Evolutionary conservation across 116 monocot species (phyloP).

Genomic region (Papilionanthe hybrid): DNA sequence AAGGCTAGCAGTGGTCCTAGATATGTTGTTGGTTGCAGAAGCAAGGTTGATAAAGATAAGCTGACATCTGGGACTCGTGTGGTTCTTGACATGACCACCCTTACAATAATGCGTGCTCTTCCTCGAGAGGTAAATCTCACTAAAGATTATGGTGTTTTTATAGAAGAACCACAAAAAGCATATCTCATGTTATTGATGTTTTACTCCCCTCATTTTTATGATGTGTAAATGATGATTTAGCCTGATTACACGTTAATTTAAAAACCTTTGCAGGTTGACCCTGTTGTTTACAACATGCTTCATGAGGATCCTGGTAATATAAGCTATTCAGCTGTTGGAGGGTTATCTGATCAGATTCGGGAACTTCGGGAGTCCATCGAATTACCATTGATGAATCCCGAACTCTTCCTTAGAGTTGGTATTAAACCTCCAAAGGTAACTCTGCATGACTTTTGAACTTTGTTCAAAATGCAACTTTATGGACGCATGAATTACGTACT

Average conservation of each 20-base stretch:
- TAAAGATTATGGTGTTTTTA: not conserved
- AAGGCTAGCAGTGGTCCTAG: constrained; percentile 98
- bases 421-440: constrained; percentile 97
- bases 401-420: constrained; percentile 91
- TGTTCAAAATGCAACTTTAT: not conserved
- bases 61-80: constrained; percentile 89
- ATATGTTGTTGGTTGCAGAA: constrained; percentile 98
- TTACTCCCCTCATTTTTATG: not conserved
- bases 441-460: not conserved
- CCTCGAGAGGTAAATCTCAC: constrained; percentile 80
- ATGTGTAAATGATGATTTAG: not conserved
- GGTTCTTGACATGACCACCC: constrained; percentile 98
- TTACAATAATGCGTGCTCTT: constrained; percentile 97
- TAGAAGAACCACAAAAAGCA: not conserved
- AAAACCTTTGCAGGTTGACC: constrained; percentile 68
- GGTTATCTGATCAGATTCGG: constrained; percentile 90
- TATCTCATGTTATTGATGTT: not conserved
- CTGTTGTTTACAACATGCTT: constrained; percentile 98
- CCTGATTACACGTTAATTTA: constrained; percentile 6
- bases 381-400: constrained; percentile 95
- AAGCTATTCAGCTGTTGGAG: constrained; percentile 98
- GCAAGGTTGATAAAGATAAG: constrained; percentile 89
- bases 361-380: constrained; percentile 96
- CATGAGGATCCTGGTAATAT: constrained; percentile 97
- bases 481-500: not conserved